These are phyloP conservation scores for Auricularia heimuer DNA, from an alignment of 768 basidiomycete genomes.

Conservation along the genomic window DNA sequence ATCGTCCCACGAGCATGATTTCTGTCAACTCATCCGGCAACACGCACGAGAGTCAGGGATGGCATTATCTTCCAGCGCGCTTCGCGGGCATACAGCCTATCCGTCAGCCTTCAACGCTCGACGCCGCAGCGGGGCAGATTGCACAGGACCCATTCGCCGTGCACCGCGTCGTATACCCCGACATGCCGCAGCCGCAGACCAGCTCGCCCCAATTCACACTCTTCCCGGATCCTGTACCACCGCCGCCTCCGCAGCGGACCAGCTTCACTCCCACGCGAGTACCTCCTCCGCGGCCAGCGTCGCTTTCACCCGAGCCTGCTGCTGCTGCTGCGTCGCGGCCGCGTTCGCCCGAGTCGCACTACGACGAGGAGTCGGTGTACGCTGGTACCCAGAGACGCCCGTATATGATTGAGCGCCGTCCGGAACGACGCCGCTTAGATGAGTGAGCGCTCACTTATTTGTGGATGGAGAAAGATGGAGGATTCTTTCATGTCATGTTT, in stretches of 20 bases:
- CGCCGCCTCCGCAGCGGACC: not conserved
- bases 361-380: not conserved
- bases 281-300: not conserved
- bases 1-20: not conserved
- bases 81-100: not conserved
- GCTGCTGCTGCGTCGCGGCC: not conserved
- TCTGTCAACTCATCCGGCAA: not conserved
- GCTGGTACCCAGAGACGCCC: not conserved
- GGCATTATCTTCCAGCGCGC: not conserved
- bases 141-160: not conserved
- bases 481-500: not conserved
- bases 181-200: not conserved
- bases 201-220: not conserved
- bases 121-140: not conserved
- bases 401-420: not conserved
- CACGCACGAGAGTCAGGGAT: not conserved
- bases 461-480: not conserved
- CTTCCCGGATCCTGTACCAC: not conserved
- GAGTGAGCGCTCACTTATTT: not conserved
- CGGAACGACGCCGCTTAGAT: not conserved
- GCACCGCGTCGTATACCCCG: not conserved
- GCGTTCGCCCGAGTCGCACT: not conserved
- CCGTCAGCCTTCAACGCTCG: not conserved
- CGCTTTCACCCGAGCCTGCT: not conserved
- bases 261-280: not conserved